Conservation (phyloP, 345 rosid genomes). For the Acer saccharum region DNA sequence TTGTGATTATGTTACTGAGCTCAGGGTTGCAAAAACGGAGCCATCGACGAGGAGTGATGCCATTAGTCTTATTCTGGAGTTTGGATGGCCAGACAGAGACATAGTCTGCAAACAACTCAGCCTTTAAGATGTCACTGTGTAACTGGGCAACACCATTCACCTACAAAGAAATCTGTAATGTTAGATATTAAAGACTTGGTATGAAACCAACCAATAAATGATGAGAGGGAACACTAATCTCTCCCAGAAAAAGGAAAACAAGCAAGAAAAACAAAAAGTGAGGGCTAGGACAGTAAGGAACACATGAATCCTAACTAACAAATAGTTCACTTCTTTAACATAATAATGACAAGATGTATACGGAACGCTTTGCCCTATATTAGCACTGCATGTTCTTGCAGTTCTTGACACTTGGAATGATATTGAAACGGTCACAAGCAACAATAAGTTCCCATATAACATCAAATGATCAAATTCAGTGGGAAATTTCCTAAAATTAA, state of each 20-base stretch:
- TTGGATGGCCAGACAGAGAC: constrained; percentile 91
- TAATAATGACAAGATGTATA: too few relatives aligned
- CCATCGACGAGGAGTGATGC: constrained; percentile 98
- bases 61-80: constrained; percentile 96
- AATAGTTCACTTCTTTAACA: neutral
- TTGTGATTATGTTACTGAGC: constrained; percentile 89
- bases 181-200: constrained; percentile 10
- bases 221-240: constrained; percentile 9
- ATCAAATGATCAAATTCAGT: neutral
- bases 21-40: constrained; percentile 95
- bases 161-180: constrained; percentile 41
- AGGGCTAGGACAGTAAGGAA: neutral
- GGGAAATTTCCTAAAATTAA: neutral
- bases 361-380: too few relatives aligned
- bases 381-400: neutral
- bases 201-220: neutral
- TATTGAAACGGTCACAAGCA: neutral
- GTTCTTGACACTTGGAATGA: neutral
- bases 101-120: constrained; percentile 88
- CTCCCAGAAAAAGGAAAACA: constrained; percentile 3
- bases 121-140: constrained; percentile 90
- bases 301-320: neutral
- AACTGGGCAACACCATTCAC: constrained; percentile 98
- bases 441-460: neutral
- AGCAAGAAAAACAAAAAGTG: neutral